Conservation (phyloP, 2,329 filamentous ascomycete species). For the Hypoxylon sp. region DNA sequence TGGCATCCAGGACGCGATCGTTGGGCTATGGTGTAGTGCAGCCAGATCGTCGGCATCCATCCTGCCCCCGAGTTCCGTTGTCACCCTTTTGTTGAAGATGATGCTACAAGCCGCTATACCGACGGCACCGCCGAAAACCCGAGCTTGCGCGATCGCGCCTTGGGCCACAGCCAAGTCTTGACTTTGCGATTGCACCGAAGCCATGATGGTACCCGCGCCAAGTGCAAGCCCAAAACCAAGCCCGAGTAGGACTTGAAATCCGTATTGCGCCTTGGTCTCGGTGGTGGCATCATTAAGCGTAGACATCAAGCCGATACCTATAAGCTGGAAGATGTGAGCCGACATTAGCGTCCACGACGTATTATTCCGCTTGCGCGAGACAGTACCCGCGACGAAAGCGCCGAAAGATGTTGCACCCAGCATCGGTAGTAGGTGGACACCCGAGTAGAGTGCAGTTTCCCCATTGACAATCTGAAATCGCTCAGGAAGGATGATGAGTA, state of each 20-base stretch:
- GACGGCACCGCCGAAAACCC: slow-evolving; percentile 72
- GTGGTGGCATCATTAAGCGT: slow-evolving; percentile 57
- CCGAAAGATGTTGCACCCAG: slow-evolving; percentile 70
- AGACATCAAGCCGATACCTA: slow-evolving; percentile 67
- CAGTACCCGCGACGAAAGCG: slow-evolving; percentile 68
- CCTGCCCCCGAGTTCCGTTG: slow-evolving; percentile 56
- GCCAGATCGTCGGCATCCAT: slow-evolving; percentile 59
- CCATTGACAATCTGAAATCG: slow-evolving; percentile 72
- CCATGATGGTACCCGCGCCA: slow-evolving; percentile 70
- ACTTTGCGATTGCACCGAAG: slow-evolving; percentile 65
- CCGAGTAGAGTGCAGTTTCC: slow-evolving; percentile 67
- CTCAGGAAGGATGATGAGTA: slow-evolving; percentile 72
- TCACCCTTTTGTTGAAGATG: slow-evolving; percentile 66
- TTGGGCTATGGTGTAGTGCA: slow-evolving; percentile 62
- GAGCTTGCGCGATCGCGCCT: slow-evolving; percentile 71
- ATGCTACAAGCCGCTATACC: slow-evolving; percentile 73
- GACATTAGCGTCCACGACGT: slow-evolving; percentile 66
- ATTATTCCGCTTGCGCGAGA: slow-evolving; percentile 69
- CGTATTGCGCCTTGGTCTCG: slow-evolving; percentile 63
- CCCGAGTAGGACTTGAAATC: slow-evolving; percentile 70
- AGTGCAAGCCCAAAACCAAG: slow-evolving; percentile 72
- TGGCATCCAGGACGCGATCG: slow-evolving; percentile 57
- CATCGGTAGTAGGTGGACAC: slow-evolving; percentile 71
- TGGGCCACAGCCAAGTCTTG: slow-evolving; percentile 71
- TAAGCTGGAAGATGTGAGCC: slow-evolving; percentile 66